phyloP scores from a whole-genome alignment of 306 rosid species.

The Malus sieversii region DNA sequence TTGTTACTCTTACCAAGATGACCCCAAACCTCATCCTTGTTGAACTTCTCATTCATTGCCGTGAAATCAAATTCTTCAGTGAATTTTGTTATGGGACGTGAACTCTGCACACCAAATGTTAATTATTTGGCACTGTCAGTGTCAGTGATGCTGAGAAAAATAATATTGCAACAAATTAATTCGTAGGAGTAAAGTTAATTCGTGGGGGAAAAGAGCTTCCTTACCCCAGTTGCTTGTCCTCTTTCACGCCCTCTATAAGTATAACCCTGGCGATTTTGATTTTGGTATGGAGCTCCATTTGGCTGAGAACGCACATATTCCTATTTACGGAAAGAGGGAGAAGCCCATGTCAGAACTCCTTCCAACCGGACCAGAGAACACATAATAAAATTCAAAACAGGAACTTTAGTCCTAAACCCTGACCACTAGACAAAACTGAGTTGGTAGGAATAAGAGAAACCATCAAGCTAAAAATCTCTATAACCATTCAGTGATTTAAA shows the following conservation, averaged over 20 bases:
- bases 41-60: constrained; percentile 96
- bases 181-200: not conserved
- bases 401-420: not conserved
- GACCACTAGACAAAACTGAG: not conserved
- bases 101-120: constrained; percentile 41
- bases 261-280: constrained; percentile 42
- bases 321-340: not conserved
- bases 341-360: not conserved
- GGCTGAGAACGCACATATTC: constrained; percentile 27
- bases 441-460: not conserved
- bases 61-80: constrained; percentile 90
- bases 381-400: not conserved
- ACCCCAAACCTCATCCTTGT: constrained; percentile 99
- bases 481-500: not conserved
- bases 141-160: not conserved
- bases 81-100: constrained; percentile 51
- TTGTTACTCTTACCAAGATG: constrained; percentile 74
- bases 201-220: not conserved
- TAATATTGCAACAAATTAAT: not conserved
- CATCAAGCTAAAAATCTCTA: not conserved
- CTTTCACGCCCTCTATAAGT: constrained; percentile 61
- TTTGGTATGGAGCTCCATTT: constrained; percentile 48
- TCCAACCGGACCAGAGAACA: not conserved
- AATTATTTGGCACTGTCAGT: not conserved
- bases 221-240: constrained; percentile 78